Conservation (phyloP, 768 basidiomycete species). For the Collybiopsis luxurians region DNA sequence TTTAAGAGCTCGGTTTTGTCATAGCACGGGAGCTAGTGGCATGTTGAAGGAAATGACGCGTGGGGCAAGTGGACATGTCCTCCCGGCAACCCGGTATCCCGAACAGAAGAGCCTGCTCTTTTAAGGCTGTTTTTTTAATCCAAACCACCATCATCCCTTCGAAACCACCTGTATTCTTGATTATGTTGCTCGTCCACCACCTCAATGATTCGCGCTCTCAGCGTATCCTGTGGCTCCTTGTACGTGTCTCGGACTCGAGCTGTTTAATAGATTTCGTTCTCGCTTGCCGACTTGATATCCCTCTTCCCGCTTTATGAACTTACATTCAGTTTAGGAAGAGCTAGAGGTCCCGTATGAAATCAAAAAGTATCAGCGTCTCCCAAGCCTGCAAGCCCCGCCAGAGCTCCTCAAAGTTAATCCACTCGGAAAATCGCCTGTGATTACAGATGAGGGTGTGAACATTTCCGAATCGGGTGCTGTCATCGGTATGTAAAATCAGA, state of each 20-base stretch:
- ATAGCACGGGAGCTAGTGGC: too few species aligned
- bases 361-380: constrained; percentile 36
- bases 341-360: constrained; percentile 42
- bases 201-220: constrained; percentile 49
- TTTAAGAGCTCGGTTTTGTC: too few species aligned
- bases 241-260: constrained; percentile 7
- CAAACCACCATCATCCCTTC: too few species aligned
- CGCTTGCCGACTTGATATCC: neutral
- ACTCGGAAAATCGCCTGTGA: constrained; percentile 45
- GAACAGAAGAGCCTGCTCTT: too few species aligned
- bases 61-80: too few species aligned
- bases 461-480: constrained; percentile 41
- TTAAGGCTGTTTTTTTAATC: too few species aligned
- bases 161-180: neutral
- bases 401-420: constrained; percentile 37
- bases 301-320: neutral
- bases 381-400: constrained; percentile 28
- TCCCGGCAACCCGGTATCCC: too few species aligned
- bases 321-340: constrained; percentile 39
- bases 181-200: constrained; percentile 32
- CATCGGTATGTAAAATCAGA: constrained; percentile 37
- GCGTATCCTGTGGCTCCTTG: constrained; percentile 45
- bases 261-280: neutral
- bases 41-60: too few species aligned
- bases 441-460: constrained; percentile 42